phyloP scores from a whole-genome alignment of 2,329 filamentous ascomycete genomes.

The Diaporthe sp. region DNA sequence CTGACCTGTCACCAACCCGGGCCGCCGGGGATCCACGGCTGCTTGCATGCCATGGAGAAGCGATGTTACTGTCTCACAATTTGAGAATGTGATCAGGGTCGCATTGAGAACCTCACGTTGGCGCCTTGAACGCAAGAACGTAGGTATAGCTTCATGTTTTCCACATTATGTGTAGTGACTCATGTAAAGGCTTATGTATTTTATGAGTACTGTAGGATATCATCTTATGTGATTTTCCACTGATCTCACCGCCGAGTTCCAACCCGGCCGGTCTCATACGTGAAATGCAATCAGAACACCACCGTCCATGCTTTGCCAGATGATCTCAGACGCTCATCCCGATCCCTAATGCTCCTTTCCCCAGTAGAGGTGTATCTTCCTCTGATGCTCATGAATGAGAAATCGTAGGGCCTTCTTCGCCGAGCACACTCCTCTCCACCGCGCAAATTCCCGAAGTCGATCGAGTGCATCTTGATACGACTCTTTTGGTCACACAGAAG shows the following conservation, averaged over 20 bases:
- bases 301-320: not conserved
- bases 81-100: not conserved
- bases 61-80: slow-evolving; percentile 27
- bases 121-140: not conserved
- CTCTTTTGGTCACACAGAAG: slow-evolving; percentile 5
- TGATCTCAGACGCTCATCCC: not conserved
- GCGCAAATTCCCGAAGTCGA: not conserved
- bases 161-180: not conserved
- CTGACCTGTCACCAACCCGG: slow-evolving; percentile 11
- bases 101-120: not conserved
- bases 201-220: not conserved
- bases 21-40: not conserved
- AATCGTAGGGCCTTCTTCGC: not conserved
- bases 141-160: not conserved
- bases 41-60: not conserved
- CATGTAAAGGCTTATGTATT: not conserved
- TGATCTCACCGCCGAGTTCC: not conserved
- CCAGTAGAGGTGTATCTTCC: not conserved
- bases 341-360: not conserved
- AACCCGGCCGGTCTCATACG: not conserved
- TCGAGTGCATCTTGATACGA: not conserved
- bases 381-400: not conserved
- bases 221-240: not conserved
- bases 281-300: slow-evolving; percentile 29
- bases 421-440: not conserved